These are phyloP conservation scores for Grigorovia humatica DNA, from an alignment of 805 yeast species.

Conservation along the genomic window DNA sequence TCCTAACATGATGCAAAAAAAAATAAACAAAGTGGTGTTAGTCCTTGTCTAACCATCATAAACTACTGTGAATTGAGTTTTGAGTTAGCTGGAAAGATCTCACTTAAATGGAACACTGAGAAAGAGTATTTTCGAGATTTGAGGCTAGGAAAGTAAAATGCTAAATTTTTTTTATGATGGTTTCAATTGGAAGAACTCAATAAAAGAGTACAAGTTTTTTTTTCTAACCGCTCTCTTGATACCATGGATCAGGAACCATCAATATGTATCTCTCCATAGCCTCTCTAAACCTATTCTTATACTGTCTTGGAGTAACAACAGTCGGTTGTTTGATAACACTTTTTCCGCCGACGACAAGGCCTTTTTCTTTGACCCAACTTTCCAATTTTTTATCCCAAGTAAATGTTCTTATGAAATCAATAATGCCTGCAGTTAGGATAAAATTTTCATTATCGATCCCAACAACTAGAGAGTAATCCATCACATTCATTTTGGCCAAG, in stretches of 20 bases:
- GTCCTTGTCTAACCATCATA: no score
- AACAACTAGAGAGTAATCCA: slow-evolving; percentile 94
- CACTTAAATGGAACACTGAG: no score
- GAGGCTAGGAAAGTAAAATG: no score
- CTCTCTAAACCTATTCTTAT: slow-evolving; percentile 85
- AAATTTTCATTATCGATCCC: slow-evolving; percentile 69
- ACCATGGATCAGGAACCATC: slow-evolving; percentile 78
- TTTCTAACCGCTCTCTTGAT: slow-evolving; percentile 23
- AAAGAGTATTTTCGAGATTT: no score
- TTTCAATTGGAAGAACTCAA: neutral
- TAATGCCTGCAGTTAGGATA: slow-evolving; percentile 83
- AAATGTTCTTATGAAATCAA: slow-evolving; percentile 86
- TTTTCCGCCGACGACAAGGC: slow-evolving; percentile 60
- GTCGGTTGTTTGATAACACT: slow-evolving; percentile 80
- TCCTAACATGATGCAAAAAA: no score
- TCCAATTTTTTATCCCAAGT: slow-evolving; percentile 98
- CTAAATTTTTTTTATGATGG: no score
- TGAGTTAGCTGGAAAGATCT: no score
- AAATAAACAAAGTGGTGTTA: no score
- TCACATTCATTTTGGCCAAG: slow-evolving; percentile 91
- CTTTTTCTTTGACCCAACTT: slow-evolving; percentile 96
- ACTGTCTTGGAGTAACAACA: slow-evolving; percentile 93
- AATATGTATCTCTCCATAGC: slow-evolving; percentile 94
- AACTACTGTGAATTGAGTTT: no score
- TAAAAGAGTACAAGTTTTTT: neutral